Base-by-base conservation (phyloP, 2,329 filamentous ascomycete species). In the Metarhizium sp. region DNA sequence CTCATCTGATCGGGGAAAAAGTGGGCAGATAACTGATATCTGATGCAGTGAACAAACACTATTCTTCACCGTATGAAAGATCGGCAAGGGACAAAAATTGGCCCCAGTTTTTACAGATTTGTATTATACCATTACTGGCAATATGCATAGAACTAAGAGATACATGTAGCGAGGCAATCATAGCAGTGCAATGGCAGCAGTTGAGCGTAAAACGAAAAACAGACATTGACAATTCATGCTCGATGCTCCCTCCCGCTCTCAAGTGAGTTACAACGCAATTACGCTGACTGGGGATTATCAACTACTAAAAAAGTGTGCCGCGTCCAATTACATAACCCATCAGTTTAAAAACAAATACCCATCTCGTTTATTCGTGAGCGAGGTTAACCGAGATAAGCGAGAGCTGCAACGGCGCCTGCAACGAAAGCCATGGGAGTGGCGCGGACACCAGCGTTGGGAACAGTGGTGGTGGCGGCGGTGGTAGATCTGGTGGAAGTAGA, bases 381-480 rank as follows among this genome's bases (percentile, higher is more conserved):
- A 50, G 38, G 2, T 64, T 67, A 69, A 60, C 64, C 63, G 45
- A 72, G 58, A 62, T 64, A 67, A 55, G 63, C 68, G 56, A 71
- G 59, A 59, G 66, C 70, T 52, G 66, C 66, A 55, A 66, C 61
- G 54, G 63, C 70, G 59, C 65, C 69, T 18, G 64, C 66, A 57
- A 70, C 60, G 29, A 71, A 64, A 49, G 64, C 67, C 55, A 70
- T 54, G 36, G 66, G 65, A 40, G 69, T 67, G 42, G 64, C 63
- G 56, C 62, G 66, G 55, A 57, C 59, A 52, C 67, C 51, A 16
- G 53, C 18, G 52, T 47, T 51, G 36, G 53, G 55, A 48, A 54
- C 43, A 34, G 54, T 57, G 13, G 54, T 36, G 32, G 54, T 51
- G 25, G 55, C 57, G 49, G 54, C 51, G 43, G 57, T 38, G 29